Conservation (phyloP, 805 yeast genomes). For the Candida sanyiensis region DNA sequence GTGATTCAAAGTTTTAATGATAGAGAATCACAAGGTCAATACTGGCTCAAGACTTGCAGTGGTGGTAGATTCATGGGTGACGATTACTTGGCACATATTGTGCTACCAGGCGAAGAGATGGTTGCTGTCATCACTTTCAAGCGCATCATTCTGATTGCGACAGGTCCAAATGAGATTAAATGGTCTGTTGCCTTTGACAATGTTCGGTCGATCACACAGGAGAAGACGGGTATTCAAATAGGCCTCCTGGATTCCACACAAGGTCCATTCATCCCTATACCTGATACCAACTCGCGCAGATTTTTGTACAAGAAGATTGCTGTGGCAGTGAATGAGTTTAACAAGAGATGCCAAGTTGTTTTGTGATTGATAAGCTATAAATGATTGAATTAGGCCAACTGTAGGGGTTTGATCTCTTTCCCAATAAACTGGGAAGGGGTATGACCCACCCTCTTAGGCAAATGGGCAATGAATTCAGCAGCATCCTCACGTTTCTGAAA, state of each 20-base stretch:
- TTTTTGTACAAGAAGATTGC: slow-evolving; percentile 69
- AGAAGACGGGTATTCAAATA: slow-evolving; percentile 71
- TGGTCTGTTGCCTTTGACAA: slow-evolving; percentile 70
- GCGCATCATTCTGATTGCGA: slow-evolving; percentile 60
- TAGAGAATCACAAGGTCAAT: slow-evolving; percentile 91
- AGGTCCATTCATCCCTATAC: slow-evolving; percentile 78
- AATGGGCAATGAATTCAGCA: slow-evolving; percentile 35
- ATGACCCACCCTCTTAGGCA: slow-evolving; percentile 44
- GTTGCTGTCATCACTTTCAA: slow-evolving; percentile 71
- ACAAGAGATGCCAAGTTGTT: slow-evolving; percentile 57
- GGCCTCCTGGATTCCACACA: slow-evolving; percentile 47
- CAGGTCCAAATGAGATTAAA: slow-evolving; percentile 51
- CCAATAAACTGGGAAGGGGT: slow-evolving; percentile 14
- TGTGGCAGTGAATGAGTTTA: slow-evolving; percentile 75
- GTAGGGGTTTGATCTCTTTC: too few species aligned
- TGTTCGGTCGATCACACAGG: slow-evolving; percentile 67
- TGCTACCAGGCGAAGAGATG: slow-evolving; percentile 73
- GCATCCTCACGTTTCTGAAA: slow-evolving; percentile 45
- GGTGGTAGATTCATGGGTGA: slow-evolving; percentile 76
- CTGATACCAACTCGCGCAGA: slow-evolving; percentile 56
- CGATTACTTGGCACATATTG: slow-evolving; percentile 76
- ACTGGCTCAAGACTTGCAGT: slow-evolving; percentile 77
- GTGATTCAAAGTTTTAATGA: slow-evolving; percentile 69
- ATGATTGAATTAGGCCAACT: not conserved
- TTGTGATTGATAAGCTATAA: slow-evolving; percentile 15